Percentiles rank a stretch among this genome's conserved stretches.
These are phyloP conservation scores for Ganoderma sp. DNA, from an alignment of 1,284 basidiomycete genomes.

Conservation along the genomic window DNA sequence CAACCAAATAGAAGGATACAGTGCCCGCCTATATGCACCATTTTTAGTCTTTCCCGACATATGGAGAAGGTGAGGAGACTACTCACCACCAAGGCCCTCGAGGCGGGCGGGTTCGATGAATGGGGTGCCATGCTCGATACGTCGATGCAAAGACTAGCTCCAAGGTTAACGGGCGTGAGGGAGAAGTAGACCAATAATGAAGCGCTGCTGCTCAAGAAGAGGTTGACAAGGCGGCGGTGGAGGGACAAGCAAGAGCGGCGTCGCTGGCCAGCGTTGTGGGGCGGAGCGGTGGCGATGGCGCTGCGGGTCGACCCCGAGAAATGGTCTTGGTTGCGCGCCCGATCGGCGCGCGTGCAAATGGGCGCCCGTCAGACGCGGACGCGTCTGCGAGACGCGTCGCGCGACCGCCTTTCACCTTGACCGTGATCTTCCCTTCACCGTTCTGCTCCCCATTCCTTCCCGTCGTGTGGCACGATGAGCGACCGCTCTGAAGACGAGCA, in stretches of 20 bases:
- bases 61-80: neutral
- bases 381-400: conserved; percentile 16
- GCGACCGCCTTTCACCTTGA: neutral
- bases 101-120: conserved; percentile 30
- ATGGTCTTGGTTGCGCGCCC: conserved; percentile 15
- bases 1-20: conserved; percentile 80
- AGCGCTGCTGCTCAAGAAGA: conserved; percentile 1
- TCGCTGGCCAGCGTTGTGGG: conserved; percentile 11
- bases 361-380: conserved; percentile 11
- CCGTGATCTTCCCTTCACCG: conserved; percentile 7
- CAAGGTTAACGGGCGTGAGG: neutral
- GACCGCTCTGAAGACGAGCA: conserved; percentile 22
- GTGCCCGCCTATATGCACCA: conserved; percentile 57
- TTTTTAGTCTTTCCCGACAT: conserved; percentile 1
- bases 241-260: neutral
- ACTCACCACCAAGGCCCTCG: conserved; percentile 35
- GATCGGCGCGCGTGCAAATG: conserved; percentile 21
- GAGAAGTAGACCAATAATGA: neutral
- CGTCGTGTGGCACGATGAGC: conserved; percentile 18
- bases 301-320: conserved; percentile 7
- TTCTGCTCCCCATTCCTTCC: neutral
- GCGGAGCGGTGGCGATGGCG: conserved; percentile 5
- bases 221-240: neutral
- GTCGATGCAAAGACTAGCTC: neutral
- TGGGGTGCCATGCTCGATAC: conserved; percentile 5